These are phyloP conservation scores for Ogataea glucozyma DNA, from an alignment of 805 yeast species.

Conservation along the genomic window DNA sequence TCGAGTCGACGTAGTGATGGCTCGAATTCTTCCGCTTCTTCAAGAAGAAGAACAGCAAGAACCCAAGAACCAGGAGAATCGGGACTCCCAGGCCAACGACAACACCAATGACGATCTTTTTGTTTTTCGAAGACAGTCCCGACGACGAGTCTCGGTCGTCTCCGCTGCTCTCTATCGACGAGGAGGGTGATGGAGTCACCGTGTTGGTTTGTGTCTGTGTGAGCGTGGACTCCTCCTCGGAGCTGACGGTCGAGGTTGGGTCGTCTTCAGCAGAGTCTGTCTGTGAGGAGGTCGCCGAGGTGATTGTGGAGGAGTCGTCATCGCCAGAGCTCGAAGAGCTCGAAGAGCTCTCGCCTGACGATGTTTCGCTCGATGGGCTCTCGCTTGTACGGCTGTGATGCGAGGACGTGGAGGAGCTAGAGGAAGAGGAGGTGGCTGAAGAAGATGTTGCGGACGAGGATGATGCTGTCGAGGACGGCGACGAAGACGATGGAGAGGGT, in stretches of 20 bases:
- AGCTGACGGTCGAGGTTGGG: conserved; percentile 7
- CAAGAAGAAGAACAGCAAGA: conserved; percentile 18
- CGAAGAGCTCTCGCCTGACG: neutral
- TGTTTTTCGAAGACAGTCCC: conserved; percentile 51
- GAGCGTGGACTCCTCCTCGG: conserved; percentile 8
- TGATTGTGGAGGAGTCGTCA: no score
- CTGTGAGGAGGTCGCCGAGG: conserved; percentile 4
- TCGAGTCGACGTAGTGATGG: conserved; percentile 37
- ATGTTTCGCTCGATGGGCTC: no score
- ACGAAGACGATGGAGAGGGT: neutral
- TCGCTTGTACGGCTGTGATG: no score
- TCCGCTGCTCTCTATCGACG: conserved; percentile 18
- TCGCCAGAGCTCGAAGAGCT: no score
- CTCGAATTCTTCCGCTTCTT: conserved; percentile 20
- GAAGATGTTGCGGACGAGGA: conserved; percentile 8
- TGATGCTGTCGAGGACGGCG: neutral
- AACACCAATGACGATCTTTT: conserved; percentile 63
- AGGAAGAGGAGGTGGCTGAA: neutral
- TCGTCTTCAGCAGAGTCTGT: no score
- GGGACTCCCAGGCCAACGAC: conserved; percentile 76
- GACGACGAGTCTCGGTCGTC: conserved; percentile 18
- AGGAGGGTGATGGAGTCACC: conserved; percentile 32
- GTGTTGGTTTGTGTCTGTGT: conserved; percentile 11
- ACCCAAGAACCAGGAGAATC: conserved; percentile 38
- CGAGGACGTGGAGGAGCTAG: no score